Conservation (phyloP, 441 rosid species). For the Lepidium campestre region DNA sequence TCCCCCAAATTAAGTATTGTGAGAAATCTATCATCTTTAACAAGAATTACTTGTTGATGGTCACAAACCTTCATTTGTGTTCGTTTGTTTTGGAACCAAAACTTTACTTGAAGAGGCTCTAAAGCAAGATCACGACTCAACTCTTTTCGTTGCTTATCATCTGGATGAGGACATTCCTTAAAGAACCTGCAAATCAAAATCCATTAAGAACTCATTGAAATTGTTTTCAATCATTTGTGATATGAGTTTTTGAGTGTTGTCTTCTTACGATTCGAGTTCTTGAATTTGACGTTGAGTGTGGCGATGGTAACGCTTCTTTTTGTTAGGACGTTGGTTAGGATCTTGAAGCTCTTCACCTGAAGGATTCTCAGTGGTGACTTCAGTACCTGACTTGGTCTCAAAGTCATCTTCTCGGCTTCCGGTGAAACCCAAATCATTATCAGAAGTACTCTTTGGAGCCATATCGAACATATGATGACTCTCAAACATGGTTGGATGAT, state of each 20-base stretch:
- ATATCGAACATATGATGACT: conserved; percentile 61
- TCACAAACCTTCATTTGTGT: conserved; percentile 88
- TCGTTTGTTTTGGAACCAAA: conserved; percentile 99
- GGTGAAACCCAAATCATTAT: conserved; percentile 49
- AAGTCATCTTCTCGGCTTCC: conserved; percentile 65
- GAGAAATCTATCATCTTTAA: background rate
- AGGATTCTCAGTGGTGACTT: conserved; percentile 45
- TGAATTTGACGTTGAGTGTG: conserved; percentile 96
- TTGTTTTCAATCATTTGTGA: background rate
- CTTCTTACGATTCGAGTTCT: conserved; percentile 90
- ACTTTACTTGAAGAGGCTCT: conserved; percentile 92
- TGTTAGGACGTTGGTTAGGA: conserved; percentile 59
- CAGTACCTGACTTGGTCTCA: conserved; percentile 76
- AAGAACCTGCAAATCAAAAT: conserved; percentile 49
- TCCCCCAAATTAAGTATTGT: background rate
- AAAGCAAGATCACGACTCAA: conserved; percentile 67
- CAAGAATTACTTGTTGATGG: background rate
- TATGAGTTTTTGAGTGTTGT: background rate
- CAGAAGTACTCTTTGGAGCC: conserved; percentile 53
- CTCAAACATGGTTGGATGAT: conserved; percentile 74
- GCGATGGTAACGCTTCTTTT: conserved; percentile 91
- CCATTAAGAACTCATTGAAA: background rate
- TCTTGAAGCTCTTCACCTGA: conserved; percentile 74
- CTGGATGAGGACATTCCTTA: conserved; percentile 95
- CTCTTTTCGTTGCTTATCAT: conserved; percentile 92